Evolutionary conservation across 2,329 filamentous ascomycete genomes (phyloP).

Genomic region (Claviceps sp.): DNA sequence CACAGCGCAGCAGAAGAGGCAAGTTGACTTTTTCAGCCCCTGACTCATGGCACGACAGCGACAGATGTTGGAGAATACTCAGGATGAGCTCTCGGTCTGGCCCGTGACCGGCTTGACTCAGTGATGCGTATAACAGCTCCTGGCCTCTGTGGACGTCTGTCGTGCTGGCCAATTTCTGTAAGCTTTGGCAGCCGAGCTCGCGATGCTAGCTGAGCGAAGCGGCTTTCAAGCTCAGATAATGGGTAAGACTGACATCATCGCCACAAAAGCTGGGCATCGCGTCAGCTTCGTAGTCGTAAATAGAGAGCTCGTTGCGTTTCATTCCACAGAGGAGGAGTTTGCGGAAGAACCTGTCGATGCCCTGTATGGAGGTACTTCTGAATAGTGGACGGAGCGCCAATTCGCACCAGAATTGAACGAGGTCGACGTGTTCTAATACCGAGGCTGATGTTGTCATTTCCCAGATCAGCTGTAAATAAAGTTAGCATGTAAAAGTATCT

Average conservation of each 20-base stretch:
- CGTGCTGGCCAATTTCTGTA: slow-evolving; percentile 39
- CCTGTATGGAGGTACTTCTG: slow-evolving; percentile 47
- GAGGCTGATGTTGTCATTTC: slow-evolving; percentile 55
- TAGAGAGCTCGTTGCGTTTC: slow-evolving; percentile 22
- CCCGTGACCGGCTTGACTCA: slow-evolving; percentile 57
- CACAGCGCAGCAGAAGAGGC: slow-evolving; percentile 31
- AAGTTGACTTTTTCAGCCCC: slow-evolving; percentile 15
- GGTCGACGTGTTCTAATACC: slow-evolving; percentile 34
- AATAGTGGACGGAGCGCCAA: slow-evolving; percentile 57
- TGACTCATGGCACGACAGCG: slow-evolving; percentile 13
- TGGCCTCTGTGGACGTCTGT: slow-evolving; percentile 29
- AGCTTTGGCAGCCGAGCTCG: slow-evolving; percentile 46
- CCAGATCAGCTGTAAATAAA: slow-evolving; percentile 55
- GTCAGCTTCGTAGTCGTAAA: slow-evolving; percentile 29
- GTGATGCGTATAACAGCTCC: slow-evolving; percentile 65
- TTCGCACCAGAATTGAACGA: slow-evolving; percentile 57
- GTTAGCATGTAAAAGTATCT: slow-evolving; percentile 5
- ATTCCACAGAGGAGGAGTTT: slow-evolving; percentile 62
- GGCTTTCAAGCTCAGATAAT: slow-evolving; percentile 64
- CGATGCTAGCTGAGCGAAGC: slow-evolving; percentile 46
- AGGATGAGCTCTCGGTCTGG: slow-evolving; percentile 46
- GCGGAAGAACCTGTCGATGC: slow-evolving; percentile 54
- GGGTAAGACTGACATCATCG: slow-evolving; percentile 48
- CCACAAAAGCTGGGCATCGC: slow-evolving; percentile 43
- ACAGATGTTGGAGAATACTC: slow-evolving; percentile 21